phyloP scores from a whole-genome alignment of 2,329 filamentous ascomycete species.

The Penicillium hesseltinei region DNA sequence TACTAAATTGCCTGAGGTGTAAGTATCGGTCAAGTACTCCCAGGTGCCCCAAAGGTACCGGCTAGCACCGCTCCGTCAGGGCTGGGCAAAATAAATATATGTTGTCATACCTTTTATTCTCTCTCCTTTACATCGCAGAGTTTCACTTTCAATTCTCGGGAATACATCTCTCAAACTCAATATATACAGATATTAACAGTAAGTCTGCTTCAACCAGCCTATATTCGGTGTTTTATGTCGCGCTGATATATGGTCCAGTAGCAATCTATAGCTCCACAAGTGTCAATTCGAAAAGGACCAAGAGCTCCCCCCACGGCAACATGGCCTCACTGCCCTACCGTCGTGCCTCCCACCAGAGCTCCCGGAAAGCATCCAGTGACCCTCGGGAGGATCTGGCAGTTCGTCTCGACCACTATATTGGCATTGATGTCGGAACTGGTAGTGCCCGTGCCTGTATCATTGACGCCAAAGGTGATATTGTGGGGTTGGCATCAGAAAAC shows the following conservation, averaged over 20 bases:
- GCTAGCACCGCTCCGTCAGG: slow-evolving; percentile 6
- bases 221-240: neutral
- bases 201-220: neutral
- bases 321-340: slow-evolving; percentile 38
- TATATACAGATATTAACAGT: neutral
- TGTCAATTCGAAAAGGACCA: neutral
- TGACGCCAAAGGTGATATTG: slow-evolving; percentile 84
- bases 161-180: neutral
- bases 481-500: slow-evolving; percentile 66
- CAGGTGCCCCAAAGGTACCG: slow-evolving; percentile 3
- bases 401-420: slow-evolving; percentile 66
- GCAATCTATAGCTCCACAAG: neutral
- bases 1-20: accelerated
- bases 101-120: neutral
- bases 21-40: neutral
- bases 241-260: neutral
- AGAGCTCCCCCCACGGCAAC: neutral
- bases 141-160: neutral
- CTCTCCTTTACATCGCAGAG: neutral
- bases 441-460: slow-evolving; percentile 96
- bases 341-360: slow-evolving; percentile 33
- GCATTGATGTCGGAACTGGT: slow-evolving; percentile 94
- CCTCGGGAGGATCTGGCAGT: slow-evolving; percentile 58
- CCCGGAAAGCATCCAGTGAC: slow-evolving; percentile 42
- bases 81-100: neutral